Percentiles rank a stretch among this genome's conserved stretches.
Evolutionary conservation across 23 red algal species (phyloP).

Genomic region (Cyanidioschyzon merolae): DNA sequence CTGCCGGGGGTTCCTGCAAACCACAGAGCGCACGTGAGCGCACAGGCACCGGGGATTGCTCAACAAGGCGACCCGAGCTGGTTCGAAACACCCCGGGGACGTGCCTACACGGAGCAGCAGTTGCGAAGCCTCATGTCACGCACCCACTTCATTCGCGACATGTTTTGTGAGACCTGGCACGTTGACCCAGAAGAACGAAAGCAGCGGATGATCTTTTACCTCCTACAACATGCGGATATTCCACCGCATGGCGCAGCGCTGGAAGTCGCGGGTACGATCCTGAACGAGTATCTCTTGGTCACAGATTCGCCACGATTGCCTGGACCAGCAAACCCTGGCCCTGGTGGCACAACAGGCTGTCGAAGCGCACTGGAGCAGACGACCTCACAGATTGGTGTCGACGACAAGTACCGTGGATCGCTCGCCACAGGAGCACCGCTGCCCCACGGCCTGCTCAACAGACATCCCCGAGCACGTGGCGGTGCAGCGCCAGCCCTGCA

Average conservation of each 20-base stretch:
- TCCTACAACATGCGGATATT: not conserved
- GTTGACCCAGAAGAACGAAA: not conserved
- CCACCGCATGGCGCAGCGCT: not conserved
- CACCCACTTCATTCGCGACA: not conserved
- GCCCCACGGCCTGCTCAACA: not conserved
- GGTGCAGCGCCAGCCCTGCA: not conserved
- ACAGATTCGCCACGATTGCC: not conserved
- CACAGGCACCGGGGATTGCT: not conserved
- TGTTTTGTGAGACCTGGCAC: conserved; percentile 14
- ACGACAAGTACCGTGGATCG: not conserved
- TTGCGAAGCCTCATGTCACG: not conserved
- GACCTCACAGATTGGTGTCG: not conserved
- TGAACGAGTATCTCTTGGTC: conserved; percentile 1
- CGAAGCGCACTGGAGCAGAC: no score
- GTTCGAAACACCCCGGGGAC: not conserved
- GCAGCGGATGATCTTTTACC: not conserved
- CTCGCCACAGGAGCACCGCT: not conserved
- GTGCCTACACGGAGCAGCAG: not conserved
- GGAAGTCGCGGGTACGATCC: not conserved
- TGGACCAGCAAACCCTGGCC: no score
- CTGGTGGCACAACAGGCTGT: not conserved
- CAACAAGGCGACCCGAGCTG: not conserved
- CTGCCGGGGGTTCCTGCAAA: not conserved
- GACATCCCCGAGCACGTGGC: not conserved
- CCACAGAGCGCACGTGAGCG: not conserved